Evolutionary conservation across 164 flowering plant species (phyloP), one percentile per base, ranked within the genome.

Genomic region (Aristolochia contorta): DNA sequence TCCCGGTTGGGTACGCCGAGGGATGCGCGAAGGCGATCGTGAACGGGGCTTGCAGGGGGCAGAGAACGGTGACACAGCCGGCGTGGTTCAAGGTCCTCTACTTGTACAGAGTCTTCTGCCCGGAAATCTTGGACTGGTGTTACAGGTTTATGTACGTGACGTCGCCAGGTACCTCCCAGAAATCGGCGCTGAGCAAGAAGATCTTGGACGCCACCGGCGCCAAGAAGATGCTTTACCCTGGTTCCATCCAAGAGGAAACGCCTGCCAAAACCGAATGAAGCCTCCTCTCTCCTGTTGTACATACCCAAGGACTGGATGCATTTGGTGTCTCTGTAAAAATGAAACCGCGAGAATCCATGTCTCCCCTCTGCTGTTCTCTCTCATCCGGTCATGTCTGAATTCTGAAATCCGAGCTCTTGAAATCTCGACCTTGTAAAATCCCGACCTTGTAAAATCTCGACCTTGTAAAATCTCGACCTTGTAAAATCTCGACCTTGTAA

Each of bases 111-210:
- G 61, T 62, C 13, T 65, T 80, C 14, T 55, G 70, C 20, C 82
- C 85, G 0, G 84, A 80, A 58, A 21, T 75, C 19, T 6, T 79
- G 23, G 80, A 82, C 49, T 76, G 75, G 78, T 37, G 24, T 16
- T 57, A 22, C 72, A 68, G 60, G 12, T n/a, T 67, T 60, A 56
- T 70, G 0, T 58, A 71, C 1, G 14, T 72, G 12, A 48, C 67
- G 0, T 6, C 25, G 50, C 59, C 64, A 0, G 70, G 69, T 2
- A 12, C 57, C 23, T 48, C 77, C 7, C 13, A 59, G 51, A 21
- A 51, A 41, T 33, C 66, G 15, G 62, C 73, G 16, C 14, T 14
- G 5, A 70, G 70, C 64, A 74, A 70, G 66, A 75, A 69, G 64
- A 37, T 72, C 27, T 30, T 72, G 9, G 70, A 77, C 27, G 54